phyloP scores from a whole-genome alignment of 2,329 filamentous ascomycete genomes.

The Sporothrix pallida region DNA sequence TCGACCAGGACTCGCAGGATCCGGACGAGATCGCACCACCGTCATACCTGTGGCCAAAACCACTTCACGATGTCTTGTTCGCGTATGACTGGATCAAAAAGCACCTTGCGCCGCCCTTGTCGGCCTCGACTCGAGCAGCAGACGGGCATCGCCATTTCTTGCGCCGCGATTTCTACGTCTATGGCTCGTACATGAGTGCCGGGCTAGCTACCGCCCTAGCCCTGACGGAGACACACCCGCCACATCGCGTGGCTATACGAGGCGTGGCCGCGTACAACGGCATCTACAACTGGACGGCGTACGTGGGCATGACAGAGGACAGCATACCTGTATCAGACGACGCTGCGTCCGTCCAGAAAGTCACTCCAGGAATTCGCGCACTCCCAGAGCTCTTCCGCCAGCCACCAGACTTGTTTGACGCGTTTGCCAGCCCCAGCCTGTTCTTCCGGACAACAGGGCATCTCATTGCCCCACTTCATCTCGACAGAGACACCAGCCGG shows the following conservation, averaged over 20 bases:
- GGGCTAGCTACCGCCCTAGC: slow-evolving; percentile 62
- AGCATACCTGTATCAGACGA: slow-evolving; percentile 37
- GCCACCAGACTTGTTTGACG: slow-evolving; percentile 61
- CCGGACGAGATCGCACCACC: slow-evolving; percentile 28
- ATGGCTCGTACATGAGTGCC: slow-evolving; percentile 64
- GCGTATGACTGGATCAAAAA: slow-evolving; percentile 60
- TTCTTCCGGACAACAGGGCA: slow-evolving; percentile 63
- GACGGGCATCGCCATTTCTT: slow-evolving; percentile 33
- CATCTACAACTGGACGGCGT: slow-evolving; percentile 69
- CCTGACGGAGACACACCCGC: slow-evolving; percentile 59
- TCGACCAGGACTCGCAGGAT: neutral
- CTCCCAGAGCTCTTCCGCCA: slow-evolving; percentile 52
- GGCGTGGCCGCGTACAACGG: slow-evolving; percentile 64
- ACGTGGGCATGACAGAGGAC: slow-evolving; percentile 44
- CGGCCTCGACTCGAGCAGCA: neutral
- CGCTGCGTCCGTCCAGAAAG: slow-evolving; percentile 46
- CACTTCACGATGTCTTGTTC: slow-evolving; percentile 61
- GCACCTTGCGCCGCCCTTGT: slow-evolving; percentile 49
- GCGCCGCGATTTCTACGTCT: slow-evolving; percentile 56
- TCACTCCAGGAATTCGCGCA: slow-evolving; percentile 40
- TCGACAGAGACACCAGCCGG: slow-evolving; percentile 32
- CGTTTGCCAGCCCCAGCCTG: slow-evolving; percentile 63
- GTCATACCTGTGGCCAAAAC: slow-evolving; percentile 58
- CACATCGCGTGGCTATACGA: slow-evolving; percentile 54
- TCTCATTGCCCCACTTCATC: slow-evolving; percentile 48